A percentile compares a stretch with the other conserved stretches of the same genome.
Conservation (phyloP, 1,284 basidiomycete species). For the Chalciporus piperatoides region DNA sequence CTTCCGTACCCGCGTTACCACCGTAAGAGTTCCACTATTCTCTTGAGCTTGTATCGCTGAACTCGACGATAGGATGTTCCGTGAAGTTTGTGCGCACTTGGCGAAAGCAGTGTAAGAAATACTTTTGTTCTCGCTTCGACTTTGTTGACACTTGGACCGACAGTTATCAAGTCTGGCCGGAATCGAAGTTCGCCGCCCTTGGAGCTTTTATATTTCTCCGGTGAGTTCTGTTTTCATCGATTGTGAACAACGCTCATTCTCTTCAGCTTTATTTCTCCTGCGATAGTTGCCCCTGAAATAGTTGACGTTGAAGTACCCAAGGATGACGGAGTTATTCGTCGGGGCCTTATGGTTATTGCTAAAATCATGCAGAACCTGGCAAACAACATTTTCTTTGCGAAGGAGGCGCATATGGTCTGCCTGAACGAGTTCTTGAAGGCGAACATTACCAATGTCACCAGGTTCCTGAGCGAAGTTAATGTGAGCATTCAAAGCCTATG, state of each 20-base stretch:
- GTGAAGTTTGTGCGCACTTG: conserved; percentile 84
- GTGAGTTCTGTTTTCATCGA: conserved; percentile 33
- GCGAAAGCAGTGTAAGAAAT: conserved; percentile 72
- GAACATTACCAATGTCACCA: conserved; percentile 78
- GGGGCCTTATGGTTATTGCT: conserved; percentile 80
- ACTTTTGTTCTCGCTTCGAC: conserved; percentile 1
- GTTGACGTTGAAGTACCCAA: conserved; percentile 79
- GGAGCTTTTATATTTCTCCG: conserved; percentile 91
- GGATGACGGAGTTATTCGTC: conserved; percentile 58
- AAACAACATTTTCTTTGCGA: conserved; percentile 90
- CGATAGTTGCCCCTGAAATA: conserved; percentile 80
- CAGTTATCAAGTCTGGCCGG: conserved; percentile 66
- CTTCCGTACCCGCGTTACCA: conserved; percentile 70
- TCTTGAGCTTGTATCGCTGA: conserved; percentile 7
- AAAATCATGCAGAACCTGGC: conserved; percentile 91
- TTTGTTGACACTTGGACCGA: conserved; percentile 16
- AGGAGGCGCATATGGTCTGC: conserved; percentile 81
- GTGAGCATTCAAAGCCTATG: conserved; percentile 41
- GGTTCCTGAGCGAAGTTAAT: conserved; percentile 78
- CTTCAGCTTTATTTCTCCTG: conserved; percentile 76
- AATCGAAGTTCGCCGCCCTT: conserved; percentile 80
- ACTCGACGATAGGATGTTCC: conserved; percentile 62
- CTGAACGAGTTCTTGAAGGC: conserved; percentile 76
- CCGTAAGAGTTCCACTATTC: conserved; percentile 49
- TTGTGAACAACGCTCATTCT: conserved; percentile 5